Evolutionary conservation across 345 rosid species (phyloP).

Genomic region (Linum usitatissimum): DNA sequence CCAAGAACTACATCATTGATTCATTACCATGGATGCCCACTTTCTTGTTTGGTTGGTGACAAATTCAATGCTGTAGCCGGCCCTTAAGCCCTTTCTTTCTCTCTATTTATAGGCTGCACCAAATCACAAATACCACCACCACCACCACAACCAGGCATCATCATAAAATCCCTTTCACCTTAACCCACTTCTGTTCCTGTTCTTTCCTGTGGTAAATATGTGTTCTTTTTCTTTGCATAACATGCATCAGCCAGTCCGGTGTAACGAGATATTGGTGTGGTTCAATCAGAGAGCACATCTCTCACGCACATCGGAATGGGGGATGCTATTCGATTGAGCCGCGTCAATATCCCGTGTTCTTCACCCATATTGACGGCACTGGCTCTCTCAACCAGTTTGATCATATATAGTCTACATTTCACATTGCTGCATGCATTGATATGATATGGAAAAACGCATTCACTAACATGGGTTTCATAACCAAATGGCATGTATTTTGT

Average conservation of each 20-base stretch:
- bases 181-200: neutral
- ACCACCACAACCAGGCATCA: neutral
- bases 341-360: conserved; percentile 81
- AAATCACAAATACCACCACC: neutral
- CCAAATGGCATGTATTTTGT: neutral
- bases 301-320: conserved; percentile 16
- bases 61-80: conserved; percentile 44
- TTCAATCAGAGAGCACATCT: conserved; percentile 55
- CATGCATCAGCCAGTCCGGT: neutral
- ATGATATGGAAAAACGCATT: neutral
- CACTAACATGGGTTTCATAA: neutral
- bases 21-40: conserved; percentile 9
- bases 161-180: neutral
- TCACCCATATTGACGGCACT: neutral
- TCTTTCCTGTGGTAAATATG: no score
- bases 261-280: conserved; percentile 79
- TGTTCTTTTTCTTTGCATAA: neutral
- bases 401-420: no score
- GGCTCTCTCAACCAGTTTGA: neutral
- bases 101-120: conserved; percentile 3
- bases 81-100: conserved; percentile 12
- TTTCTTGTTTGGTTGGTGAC: conserved; percentile 71
- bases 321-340: conserved; percentile 81
- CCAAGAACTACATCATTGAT: no score
- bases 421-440: no score